Conservation (phyloP, 352 stramenopile genomes). For the Phytophthora tubulina region DNA sequence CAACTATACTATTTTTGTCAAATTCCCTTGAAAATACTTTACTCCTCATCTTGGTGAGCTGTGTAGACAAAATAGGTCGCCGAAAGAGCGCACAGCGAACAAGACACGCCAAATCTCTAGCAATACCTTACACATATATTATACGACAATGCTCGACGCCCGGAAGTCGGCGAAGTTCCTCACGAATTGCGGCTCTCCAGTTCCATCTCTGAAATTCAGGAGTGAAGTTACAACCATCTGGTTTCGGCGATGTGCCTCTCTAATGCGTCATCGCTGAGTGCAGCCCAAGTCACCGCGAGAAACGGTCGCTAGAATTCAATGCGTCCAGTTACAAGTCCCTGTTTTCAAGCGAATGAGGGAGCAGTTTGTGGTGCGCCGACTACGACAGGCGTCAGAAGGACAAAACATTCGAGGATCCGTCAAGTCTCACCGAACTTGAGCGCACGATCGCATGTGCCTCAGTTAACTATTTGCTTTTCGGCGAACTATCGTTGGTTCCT, state of each 20-base stretch:
- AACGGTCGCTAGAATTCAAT: constrained; percentile 30
- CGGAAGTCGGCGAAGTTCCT: too few relatives aligned
- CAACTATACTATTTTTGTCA: too few relatives aligned
- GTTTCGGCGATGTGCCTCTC: constrained; percentile 11
- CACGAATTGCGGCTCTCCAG: neutral
- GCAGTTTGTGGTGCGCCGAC: constrained; percentile 12
- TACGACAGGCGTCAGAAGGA: neutral
- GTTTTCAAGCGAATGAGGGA: neutral
- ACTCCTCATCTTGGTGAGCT: too few relatives aligned
- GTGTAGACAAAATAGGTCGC: too few relatives aligned
- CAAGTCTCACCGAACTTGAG: constrained; percentile 28
- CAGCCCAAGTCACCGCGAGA: neutral
- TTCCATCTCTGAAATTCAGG: constrained; percentile 4
- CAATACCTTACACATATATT: too few relatives aligned
- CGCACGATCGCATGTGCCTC: constrained; percentile 19
- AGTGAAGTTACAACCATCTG: constrained; percentile 22
- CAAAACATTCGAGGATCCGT: constrained; percentile 29
- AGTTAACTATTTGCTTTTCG: constrained; percentile 28
- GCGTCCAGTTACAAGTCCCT: constrained; percentile 9
- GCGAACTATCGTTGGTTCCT: constrained; percentile 10
- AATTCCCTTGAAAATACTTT: too few relatives aligned
- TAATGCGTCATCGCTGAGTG: neutral
- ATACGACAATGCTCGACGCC: too few relatives aligned
- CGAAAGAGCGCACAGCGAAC: too few relatives aligned
- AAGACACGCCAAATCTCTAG: too few relatives aligned